Evolutionary conservation across 345 rosid species (phyloP), one percentile per base, ranked within the genome.

Genomic region (Alliaria petiolata): DNA sequence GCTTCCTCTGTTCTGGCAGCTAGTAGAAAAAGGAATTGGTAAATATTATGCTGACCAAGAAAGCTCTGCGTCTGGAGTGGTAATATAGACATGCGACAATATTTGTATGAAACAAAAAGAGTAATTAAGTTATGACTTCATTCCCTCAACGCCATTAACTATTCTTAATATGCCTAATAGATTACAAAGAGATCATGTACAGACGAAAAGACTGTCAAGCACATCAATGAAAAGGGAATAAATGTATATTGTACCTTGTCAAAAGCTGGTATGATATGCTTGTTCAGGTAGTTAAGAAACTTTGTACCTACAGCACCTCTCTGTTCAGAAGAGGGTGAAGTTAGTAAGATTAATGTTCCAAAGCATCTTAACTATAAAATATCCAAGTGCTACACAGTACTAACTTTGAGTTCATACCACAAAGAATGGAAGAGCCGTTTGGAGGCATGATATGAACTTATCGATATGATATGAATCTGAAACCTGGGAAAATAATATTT

Each of bases 1-100:
- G 92, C 78, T 89, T 91, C 70, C 92, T 83, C 53, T 85, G 91
- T 80, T 93, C 96, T 10, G 87, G 95, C 78, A 93, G 93, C 98
- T 93, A 85, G 38, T 53, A 66, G 19, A 38, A 46, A 62, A 19
- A 33, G 22, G 19, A 47, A 16, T 68, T 50, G 59, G 70, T 69
- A 17, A 71, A 34, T 39, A 52, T 17, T 20, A 31, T 15, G 56
- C 31, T 25, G 38, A 25, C 6, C 11, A 35, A 56, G 16, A 47
- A 58, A 14, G 36, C 25, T 66, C 52, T 51, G 17, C 7, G 8
- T 31, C 17, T 51, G 10, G 34, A 16, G 62, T 28, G 15, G 1
- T 12, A 46, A 59, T 51, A 71, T 30, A 49, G 58, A 26, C 51
- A 16, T n/a, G 62, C 20, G 12, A 34, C 51, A 15, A 20, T 14